Percentiles rank a stretch among this genome's conserved stretches.
Conservation (phyloP, 2,329 filamentous ascomycete genomes). For the Claviceps sp. region DNA sequence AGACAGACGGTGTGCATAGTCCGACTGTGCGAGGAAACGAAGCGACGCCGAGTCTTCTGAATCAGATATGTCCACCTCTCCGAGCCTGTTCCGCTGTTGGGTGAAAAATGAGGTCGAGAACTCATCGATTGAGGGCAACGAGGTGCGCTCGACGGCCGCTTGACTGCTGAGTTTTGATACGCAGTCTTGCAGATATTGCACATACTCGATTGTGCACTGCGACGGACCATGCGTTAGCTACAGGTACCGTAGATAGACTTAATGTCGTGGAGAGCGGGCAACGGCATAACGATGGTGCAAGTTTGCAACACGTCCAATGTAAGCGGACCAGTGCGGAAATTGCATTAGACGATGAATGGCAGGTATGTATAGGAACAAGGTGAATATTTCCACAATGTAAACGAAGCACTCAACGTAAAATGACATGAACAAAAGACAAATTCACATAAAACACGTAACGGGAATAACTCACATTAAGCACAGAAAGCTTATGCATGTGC, state of each 20-base stretch:
- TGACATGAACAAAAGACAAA: neutral
- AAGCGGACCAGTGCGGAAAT: no score
- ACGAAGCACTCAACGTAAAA: no score
- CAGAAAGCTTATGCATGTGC: slow-evolving; percentile 96
- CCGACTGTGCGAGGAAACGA: slow-evolving; percentile 22
- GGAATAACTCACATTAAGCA: slow-evolving; percentile 60
- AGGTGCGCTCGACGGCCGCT: slow-evolving; percentile 26
- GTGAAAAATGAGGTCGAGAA: slow-evolving; percentile 27
- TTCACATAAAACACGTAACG: no score
- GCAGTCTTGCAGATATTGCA: slow-evolving; percentile 86
- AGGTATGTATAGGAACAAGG: no score
- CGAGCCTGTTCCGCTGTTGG: slow-evolving; percentile 14
- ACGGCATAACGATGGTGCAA: no score
- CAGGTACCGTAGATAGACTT: no score
- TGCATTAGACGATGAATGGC: no score
- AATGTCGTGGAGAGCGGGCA: no score
- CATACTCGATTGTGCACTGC: slow-evolving; percentile 90
- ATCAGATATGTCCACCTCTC: slow-evolving; percentile 49
- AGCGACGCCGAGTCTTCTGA: slow-evolving; percentile 37
- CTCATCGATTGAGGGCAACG: slow-evolving; percentile 24
- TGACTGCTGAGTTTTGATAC: slow-evolving; percentile 58
- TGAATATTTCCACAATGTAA: no score
- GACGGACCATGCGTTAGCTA: neutral
- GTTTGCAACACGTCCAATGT: no score
- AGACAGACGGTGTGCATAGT: slow-evolving; percentile 25